Evolutionary conservation across 2,329 filamentous ascomycete species (phyloP), one percentile per base, ranked within the genome.

Genomic region (Arthrobotrys iridis): DNA sequence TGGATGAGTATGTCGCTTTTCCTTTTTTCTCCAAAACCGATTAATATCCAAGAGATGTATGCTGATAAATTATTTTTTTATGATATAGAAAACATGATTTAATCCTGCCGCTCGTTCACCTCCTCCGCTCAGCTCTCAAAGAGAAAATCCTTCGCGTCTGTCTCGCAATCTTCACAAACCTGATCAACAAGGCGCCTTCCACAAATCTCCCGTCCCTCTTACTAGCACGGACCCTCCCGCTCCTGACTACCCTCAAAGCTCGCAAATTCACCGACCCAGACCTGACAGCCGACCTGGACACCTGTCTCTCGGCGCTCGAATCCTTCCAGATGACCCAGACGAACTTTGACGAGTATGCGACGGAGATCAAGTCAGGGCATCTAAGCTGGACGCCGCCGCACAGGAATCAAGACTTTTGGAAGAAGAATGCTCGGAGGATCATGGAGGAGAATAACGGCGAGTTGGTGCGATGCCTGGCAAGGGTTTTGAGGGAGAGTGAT

Each of bases 101-200:
- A 78, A 87, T 98, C 77, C 87, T 93, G 50, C 88, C 98, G 46
- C 97, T 97, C 82, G 93, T 92, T n/a, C 91, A 96, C 78, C 89
- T 99, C 37, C 86, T 99, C 65, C 91, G 93, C 64, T 86, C 97
- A 43, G 98, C 95, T 1, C 93, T 94, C 46, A 99, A 99, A 83
- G 95, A 98, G 82, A 99, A 99, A 86, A 98, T 94, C 0, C 98
- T 94, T 0, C 90, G 95, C 28, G 87, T 99, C 63, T 88, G 97
- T 48, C 87, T 98, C 46, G 93, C 93, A 7, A 97, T 94, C 5
- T 87, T 99, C 41, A 88, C 91, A 81, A 98, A 97, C 83, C 89
- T 99, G 46, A 88, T 97, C 37, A 92, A 85, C 82, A 88, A 84
- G 84, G 91, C 87, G 86, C 91, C 81, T 83, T 90, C 82, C 33